Conservation (phyloP, 129 eudicot genomes). For the Apium graveolens region DNA sequence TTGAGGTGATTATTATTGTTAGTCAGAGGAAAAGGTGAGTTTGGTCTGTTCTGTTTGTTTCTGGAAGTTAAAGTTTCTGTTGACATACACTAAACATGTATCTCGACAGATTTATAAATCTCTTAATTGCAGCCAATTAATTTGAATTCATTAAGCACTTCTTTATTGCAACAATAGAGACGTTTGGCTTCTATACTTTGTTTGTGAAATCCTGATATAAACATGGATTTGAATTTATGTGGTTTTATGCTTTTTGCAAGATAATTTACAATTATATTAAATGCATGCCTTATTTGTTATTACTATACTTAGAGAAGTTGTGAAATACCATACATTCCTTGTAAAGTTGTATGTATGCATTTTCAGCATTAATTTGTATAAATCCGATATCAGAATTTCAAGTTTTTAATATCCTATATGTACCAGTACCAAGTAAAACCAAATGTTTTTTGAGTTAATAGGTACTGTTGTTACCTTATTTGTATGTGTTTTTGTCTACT, state of each 20-base stretch:
- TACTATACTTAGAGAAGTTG: background rate
- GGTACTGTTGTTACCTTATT: background rate
- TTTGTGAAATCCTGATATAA: background rate
- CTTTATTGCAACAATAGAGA: background rate
- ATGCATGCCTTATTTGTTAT: background rate
- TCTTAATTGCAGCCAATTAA: background rate
- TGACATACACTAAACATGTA: background rate
- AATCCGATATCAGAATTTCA: no score
- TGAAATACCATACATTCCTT: background rate
- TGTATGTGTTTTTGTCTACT: background rate
- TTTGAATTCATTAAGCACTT: constrained; percentile 3
- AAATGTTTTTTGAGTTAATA: background rate
- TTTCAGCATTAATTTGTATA: background rate
- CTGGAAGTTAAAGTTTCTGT: constrained; percentile 2
- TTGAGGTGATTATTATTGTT: constrained; percentile 28
- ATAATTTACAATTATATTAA: background rate
- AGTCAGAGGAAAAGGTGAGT: constrained; percentile 13
- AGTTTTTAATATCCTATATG: no score
- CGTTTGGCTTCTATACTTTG: background rate
- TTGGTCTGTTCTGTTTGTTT: constrained; percentile 7
- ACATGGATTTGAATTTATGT: background rate
- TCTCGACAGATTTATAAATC: background rate
- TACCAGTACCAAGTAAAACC: background rate
- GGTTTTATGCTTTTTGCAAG: background rate
- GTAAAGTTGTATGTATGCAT: background rate